A percentile compares a stretch with the other conserved stretches of the same genome.
Conservation (phyloP, 306 rosid genomes). For the Cicer bijugum region DNA sequence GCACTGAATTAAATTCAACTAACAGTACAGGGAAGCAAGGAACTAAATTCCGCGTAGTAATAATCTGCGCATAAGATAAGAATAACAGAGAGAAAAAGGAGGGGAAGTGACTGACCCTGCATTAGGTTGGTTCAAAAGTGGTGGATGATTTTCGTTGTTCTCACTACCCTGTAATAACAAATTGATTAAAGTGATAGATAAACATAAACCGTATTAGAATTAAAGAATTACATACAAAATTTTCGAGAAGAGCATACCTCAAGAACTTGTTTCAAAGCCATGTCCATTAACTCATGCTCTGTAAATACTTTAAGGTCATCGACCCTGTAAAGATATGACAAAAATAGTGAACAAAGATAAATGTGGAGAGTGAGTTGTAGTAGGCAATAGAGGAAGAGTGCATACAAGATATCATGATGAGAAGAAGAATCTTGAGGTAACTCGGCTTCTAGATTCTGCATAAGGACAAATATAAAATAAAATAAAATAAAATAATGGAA, state of each 20-base stretch:
- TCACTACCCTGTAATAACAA: conserved; percentile 44
- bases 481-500: neutral
- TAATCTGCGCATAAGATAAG: neutral
- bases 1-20: no score
- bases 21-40: no score
- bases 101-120: conserved; percentile 32
- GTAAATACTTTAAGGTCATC: conserved; percentile 76
- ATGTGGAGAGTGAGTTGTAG: neutral
- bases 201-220: conserved; percentile 5
- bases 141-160: conserved; percentile 43
- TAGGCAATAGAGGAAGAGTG: neutral
- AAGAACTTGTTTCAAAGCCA: conserved; percentile 72
- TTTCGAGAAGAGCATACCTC: conserved; percentile 42
- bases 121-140: conserved; percentile 46
- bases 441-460: conserved; percentile 65
- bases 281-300: conserved; percentile 77
- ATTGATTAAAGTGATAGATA: neutral
- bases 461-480: neutral
- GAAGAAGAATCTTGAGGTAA: conserved; percentile 50
- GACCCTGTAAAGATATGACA: conserved; percentile 52
- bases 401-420: conserved; percentile 66
- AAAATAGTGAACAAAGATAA: neutral
- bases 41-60: no score
- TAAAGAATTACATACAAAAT: neutral
- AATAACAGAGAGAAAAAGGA: neutral